Evolutionary conservation across 257 asterid species (phyloP).

Genomic region (Capsicum pubescens): DNA sequence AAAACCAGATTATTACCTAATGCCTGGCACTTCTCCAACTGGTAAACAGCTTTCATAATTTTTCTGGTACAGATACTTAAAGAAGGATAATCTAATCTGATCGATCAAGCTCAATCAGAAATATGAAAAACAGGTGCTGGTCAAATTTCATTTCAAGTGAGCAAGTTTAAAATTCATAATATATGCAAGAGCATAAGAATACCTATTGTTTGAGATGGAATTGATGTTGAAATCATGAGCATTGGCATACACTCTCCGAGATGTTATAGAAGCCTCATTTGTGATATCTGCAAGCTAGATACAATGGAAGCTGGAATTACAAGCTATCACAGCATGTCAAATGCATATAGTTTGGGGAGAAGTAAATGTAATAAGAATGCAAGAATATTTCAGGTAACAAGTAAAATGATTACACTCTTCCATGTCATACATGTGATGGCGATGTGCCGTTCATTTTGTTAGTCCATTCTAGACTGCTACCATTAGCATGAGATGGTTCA

Average conservation of each 20-base stretch:
- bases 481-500: conserved; percentile 44
- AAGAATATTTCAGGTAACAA: conserved; percentile 3
- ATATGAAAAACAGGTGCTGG: conserved; percentile 1
- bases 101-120: background rate
- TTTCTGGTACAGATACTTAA: background rate
- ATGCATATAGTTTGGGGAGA: conserved; percentile 1
- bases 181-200: background rate
- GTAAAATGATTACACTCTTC: conserved; percentile 49
- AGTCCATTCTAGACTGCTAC: conserved; percentile 57
- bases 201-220: conserved; percentile 91
- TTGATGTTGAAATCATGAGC: conserved; percentile 91
- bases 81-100: conserved; percentile 7
- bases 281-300: conserved; percentile 28
- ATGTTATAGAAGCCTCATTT: conserved; percentile 49
- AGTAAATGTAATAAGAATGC: background rate
- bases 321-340: background rate
- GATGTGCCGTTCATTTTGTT: conserved; percentile 41
- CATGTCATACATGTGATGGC: conserved; percentile 42
- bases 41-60: background rate
- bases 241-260: conserved; percentile 85
- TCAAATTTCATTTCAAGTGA: conserved; percentile 16
- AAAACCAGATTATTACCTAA: background rate
- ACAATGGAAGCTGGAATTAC: background rate
- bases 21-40: conserved; percentile 1
- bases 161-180: background rate